Conservation (phyloP, 106 monocot genomes). For the Dioscorea zingiberensis region DNA sequence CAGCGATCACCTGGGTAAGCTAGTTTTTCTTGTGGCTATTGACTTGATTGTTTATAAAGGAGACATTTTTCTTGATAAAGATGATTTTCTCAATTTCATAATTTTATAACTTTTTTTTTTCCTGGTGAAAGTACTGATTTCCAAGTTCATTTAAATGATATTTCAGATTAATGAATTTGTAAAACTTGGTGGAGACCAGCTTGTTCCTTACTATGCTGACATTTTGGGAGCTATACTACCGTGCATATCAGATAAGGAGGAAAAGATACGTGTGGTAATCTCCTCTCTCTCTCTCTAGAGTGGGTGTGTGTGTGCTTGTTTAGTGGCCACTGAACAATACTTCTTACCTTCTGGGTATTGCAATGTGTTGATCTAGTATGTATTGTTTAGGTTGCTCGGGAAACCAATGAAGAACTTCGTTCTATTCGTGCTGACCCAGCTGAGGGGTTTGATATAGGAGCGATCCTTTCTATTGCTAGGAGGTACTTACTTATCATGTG, state of each 20-base stretch:
- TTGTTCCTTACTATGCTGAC: conserved; percentile 90
- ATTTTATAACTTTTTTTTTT: too few species aligned
- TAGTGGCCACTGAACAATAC: too few species aligned
- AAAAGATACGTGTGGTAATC: conserved; percentile 57
- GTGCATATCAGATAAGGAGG: conserved; percentile 93
- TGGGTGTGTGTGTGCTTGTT: neutral
- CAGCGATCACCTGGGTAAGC: conserved; percentile 92
- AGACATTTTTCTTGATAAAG: too few species aligned
- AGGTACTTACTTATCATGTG: conserved; percentile 41
- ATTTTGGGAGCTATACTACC: conserved; percentile 91
- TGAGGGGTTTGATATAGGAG: conserved; percentile 78
- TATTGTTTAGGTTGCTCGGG: conserved; percentile 66
- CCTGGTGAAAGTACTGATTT: too few species aligned
- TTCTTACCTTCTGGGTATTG: too few species aligned
- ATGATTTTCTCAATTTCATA: too few species aligned
- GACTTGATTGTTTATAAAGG: too few species aligned
- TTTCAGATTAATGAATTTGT: conserved; percentile 97
- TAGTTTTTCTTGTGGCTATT: too few species aligned
- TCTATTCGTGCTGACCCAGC: conserved; percentile 63
- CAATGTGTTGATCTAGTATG: neutral
- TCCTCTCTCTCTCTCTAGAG: too few species aligned
- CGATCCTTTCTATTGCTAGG: conserved; percentile 78
- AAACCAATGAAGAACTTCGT: conserved; percentile 98
- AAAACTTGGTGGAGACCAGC: conserved; percentile 87
- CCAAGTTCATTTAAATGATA: too few species aligned